phyloP scores from a whole-genome alignment of 2,329 filamentous ascomycete genomes.

The Teratosphaeria zuluensis region DNA sequence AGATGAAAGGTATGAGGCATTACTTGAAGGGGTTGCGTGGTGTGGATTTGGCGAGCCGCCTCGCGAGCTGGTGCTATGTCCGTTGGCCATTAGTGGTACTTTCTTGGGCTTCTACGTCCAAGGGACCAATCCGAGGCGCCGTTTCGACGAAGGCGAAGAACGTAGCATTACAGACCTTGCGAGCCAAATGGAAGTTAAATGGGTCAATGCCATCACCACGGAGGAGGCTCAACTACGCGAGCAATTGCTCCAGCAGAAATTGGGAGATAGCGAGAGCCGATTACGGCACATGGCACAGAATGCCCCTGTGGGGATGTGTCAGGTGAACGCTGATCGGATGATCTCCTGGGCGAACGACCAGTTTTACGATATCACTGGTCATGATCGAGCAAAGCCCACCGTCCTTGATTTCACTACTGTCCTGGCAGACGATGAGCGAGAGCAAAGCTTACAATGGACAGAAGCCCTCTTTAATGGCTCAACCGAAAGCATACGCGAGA shows the following conservation, averaged over 20 bases:
- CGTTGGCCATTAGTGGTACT: slow-evolving; percentile 6
- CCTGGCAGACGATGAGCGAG: slow-evolving; percentile 4
- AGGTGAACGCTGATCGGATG: slow-evolving; percentile 20
- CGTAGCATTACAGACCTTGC: slow-evolving; percentile 7
- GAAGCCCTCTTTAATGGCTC: slow-evolving; percentile 5
- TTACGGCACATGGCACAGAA: slow-evolving; percentile 31
- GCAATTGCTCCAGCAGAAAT: slow-evolving; percentile 6
- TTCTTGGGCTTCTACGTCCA: slow-evolving; percentile 15
- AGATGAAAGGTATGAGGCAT: neutral
- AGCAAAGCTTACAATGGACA: neutral
- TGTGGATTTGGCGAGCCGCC: slow-evolving; percentile 12
- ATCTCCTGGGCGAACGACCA: slow-evolving; percentile 32
- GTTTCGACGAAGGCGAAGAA: slow-evolving; percentile 8
- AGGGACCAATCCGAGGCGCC: slow-evolving; percentile 15
- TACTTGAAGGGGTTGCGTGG: slow-evolving; percentile 14
- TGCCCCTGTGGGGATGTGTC: slow-evolving; percentile 28
- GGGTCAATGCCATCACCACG: slow-evolving; percentile 7
- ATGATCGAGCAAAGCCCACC: slow-evolving; percentile 8
- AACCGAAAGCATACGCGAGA: slow-evolving; percentile 5
- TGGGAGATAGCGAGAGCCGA: slow-evolving; percentile 22
- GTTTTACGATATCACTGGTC: slow-evolving; percentile 15
- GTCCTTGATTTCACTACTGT: slow-evolving; percentile 4
- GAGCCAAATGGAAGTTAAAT: slow-evolving; percentile 10
- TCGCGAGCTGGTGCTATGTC: slow-evolving; percentile 6
- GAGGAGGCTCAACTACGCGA: slow-evolving; percentile 7